Evolutionary conservation across 768 basidiomycete species (phyloP).

Genomic region (Russula sp.): DNA sequence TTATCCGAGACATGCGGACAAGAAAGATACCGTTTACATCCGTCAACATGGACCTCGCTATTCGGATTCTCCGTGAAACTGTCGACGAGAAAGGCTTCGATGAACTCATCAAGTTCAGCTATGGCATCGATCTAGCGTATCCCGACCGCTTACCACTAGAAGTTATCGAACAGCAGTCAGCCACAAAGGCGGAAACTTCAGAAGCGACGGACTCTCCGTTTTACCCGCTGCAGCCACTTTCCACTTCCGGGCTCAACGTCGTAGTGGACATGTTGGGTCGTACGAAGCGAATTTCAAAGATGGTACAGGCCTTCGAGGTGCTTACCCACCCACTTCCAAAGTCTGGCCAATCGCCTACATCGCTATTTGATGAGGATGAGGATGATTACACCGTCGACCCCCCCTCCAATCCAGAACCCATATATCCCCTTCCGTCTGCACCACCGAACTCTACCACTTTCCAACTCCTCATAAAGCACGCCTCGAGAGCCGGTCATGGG

Average conservation of each 20-base stretch:
- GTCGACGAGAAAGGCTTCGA: slow-evolving; percentile 50
- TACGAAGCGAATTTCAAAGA: slow-evolving; percentile 49
- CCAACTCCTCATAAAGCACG: slow-evolving; percentile 50
- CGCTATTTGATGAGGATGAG: slow-evolving; percentile 55
- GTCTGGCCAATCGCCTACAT: slow-evolving; percentile 37
- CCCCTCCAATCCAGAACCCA: slow-evolving; percentile 29
- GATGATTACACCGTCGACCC: slow-evolving; percentile 53
- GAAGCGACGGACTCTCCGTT: slow-evolving; percentile 36
- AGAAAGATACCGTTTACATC: slow-evolving; percentile 44
- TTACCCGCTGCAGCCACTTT: slow-evolving; percentile 23
- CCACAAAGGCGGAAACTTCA: slow-evolving; percentile 13
- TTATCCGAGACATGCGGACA: slow-evolving; percentile 53
- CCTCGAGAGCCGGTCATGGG: slow-evolving; percentile 41
- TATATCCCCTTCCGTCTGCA: slow-evolving; percentile 37
- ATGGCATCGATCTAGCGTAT: slow-evolving; percentile 69
- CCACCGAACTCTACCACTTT: slow-evolving; percentile 63
- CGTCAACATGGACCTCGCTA: slow-evolving; percentile 55
- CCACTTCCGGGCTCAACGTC: slow-evolving; percentile 63
- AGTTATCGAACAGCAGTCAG: slow-evolving; percentile 13
- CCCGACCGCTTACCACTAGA: slow-evolving; percentile 62
- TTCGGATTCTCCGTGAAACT: slow-evolving; percentile 63
- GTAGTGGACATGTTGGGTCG: slow-evolving; percentile 64
- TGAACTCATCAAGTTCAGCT: slow-evolving; percentile 54
- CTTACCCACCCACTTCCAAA: slow-evolving; percentile 62
- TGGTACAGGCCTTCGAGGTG: slow-evolving; percentile 72